phyloP scores from a whole-genome alignment of 2,329 filamentous ascomycete species.

The Ophiostoma sp. region DNA sequence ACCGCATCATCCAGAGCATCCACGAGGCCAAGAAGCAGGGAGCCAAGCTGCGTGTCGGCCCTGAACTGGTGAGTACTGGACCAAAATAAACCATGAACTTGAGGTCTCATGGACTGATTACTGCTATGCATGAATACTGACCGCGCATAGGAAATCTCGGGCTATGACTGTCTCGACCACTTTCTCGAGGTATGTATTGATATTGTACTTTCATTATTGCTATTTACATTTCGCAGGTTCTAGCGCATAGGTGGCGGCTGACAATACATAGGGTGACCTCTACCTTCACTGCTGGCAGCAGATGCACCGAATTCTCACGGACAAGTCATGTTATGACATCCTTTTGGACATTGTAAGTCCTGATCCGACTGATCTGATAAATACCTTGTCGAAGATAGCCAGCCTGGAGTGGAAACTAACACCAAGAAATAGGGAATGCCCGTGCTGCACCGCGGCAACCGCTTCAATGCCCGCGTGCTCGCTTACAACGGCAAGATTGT shows the following conservation, averaged over 20 bases:
- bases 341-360: constrained; percentile 51
- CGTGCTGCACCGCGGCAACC: constrained; percentile 55
- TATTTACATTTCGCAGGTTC: too few relatives aligned
- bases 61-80: constrained; percentile 38
- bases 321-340: constrained; percentile 59
- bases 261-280: constrained; percentile 40
- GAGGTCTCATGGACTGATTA: neutral
- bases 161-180: constrained; percentile 64
- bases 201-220: neutral
- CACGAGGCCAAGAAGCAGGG: constrained; percentile 57
- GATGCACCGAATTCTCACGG: constrained; percentile 54
- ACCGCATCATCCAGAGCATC: constrained; percentile 57
- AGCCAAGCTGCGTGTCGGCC: constrained; percentile 57
- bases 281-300: constrained; percentile 59
- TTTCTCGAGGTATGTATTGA: constrained; percentile 43
- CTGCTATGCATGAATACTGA: neutral
- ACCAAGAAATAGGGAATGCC: constrained; percentile 42
- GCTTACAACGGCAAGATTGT: constrained; percentile 62
- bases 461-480: constrained; percentile 64
- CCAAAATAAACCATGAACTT: neutral
- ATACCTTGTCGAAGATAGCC: neutral
- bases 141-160: constrained; percentile 40
- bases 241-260: neutral
- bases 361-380: neutral
- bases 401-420: neutral